These are phyloP conservation scores for Cenchrus americanus DNA, from an alignment of 176 grass and related monocot genomes.

Conservation along the genomic window DNA sequence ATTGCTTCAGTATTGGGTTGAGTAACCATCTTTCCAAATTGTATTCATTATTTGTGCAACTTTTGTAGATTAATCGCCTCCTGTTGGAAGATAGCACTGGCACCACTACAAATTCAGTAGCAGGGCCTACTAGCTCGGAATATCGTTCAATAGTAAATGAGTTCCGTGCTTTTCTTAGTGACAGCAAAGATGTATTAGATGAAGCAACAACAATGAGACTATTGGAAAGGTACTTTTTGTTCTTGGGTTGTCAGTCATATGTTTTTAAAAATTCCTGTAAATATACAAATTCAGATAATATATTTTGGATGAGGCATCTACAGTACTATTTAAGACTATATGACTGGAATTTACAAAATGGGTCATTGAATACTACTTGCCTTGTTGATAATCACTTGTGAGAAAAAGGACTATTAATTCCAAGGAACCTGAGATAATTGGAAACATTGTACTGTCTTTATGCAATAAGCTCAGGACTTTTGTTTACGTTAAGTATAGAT, in stretches of 20 bases:
- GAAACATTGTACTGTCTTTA: not conserved
- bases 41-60: conserved; percentile 21
- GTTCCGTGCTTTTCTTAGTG: conserved; percentile 93
- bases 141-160: conserved; percentile 80
- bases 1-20: conserved; percentile 15
- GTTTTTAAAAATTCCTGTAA: conserved; percentile 7
- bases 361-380: not conserved
- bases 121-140: conserved; percentile 59
- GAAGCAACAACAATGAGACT: conserved; percentile 96
- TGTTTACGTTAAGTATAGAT: not conserved
- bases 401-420: conserved; percentile 18
- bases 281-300: not conserved
- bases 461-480: not conserved
- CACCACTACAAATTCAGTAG: conserved; percentile 44
- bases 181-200: conserved; percentile 95
- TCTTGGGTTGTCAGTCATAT: not conserved
- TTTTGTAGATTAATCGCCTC: conserved; percentile 94
- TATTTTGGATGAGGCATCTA: not conserved
- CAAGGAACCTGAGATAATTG: not conserved
- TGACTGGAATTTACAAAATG: not conserved
- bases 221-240: conserved; percentile 69
- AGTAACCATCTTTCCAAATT: conserved; percentile 21
- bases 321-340: conserved; percentile 10
- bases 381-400: conserved; percentile 1
- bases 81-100: conserved; percentile 79